phyloP scores from a whole-genome alignment of 78 protist species.

The Dictyostelium intermedium region DNA sequence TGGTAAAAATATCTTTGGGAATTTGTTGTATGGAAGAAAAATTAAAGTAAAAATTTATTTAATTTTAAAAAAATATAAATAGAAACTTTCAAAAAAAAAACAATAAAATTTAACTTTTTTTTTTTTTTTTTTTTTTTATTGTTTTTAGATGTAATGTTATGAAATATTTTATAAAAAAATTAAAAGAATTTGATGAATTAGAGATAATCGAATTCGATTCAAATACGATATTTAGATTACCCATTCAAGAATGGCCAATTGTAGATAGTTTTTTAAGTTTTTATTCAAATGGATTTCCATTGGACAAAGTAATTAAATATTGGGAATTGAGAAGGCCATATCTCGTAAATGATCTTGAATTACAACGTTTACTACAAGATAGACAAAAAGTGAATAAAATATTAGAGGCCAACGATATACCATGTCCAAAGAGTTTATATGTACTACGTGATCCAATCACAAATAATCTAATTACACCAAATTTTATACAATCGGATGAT shows the following conservation, averaged over 20 bases:
- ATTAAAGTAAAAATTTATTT: constrained; percentile 16
- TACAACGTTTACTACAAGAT: constrained; percentile 76
- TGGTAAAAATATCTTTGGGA: constrained; percentile 23
- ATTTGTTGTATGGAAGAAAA: constrained; percentile 68
- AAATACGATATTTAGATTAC: constrained; percentile 20
- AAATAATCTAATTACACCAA: background rate
- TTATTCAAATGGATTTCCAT: constrained; percentile 91
- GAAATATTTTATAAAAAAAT: constrained; percentile 41
- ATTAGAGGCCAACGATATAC: constrained; percentile 64
- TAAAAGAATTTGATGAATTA: constrained; percentile 4
- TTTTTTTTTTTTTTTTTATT: background rate
- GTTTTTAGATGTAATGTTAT: constrained; percentile 23
- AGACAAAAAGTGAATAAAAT: constrained; percentile 71
- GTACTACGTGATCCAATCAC: background rate
- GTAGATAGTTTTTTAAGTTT: constrained; percentile 86
- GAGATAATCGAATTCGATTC: constrained; percentile 12
- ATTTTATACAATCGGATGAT: constrained; percentile 60
- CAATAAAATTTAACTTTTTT: background rate
- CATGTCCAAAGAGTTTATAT: constrained; percentile 58
- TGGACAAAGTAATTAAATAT: constrained; percentile 79
- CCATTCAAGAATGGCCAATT: constrained; percentile 89
- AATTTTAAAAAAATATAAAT: background rate
- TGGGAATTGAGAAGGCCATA: constrained; percentile 75
- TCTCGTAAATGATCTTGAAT: constrained; percentile 85
- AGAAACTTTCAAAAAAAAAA: background rate